Evolutionary conservation across 768 basidiomycete species (phyloP).

Genomic region (Hericium alpestre): DNA sequence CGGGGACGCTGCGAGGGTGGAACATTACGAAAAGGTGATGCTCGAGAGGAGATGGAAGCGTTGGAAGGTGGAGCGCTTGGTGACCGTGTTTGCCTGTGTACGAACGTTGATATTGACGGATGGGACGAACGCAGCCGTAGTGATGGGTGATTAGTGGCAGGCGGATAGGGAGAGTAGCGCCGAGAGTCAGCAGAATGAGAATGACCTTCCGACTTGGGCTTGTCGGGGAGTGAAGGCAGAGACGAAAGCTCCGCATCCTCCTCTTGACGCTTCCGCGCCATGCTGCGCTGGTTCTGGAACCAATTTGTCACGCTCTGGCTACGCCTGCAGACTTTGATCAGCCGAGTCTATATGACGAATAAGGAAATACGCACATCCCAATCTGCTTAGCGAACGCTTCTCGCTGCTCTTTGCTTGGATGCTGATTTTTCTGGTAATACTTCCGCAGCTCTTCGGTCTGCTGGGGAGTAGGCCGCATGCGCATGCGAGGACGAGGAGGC

Average conservation of each 20-base stretch:
- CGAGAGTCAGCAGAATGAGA: slow-evolving; percentile 11
- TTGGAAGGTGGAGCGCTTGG: slow-evolving; percentile 16
- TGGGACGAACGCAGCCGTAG: slow-evolving; percentile 31
- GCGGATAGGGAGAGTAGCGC: slow-evolving; percentile 21
- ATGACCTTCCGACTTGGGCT: slow-evolving; percentile 12
- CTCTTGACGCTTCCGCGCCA: slow-evolving; percentile 61
- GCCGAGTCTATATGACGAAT: slow-evolving; percentile 1
- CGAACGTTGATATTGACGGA: slow-evolving; percentile 24
- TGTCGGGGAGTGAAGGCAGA: slow-evolving; percentile 17
- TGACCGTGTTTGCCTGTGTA: slow-evolving; percentile 24
- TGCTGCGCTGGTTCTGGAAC: slow-evolving; percentile 81
- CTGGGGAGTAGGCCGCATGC: slow-evolving; percentile 50
- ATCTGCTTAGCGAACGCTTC: slow-evolving; percentile 56
- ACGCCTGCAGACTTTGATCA: slow-evolving; percentile 38
- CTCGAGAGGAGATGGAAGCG: slow-evolving; percentile 29
- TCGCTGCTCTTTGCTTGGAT: slow-evolving; percentile 59
- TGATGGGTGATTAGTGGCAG: slow-evolving; percentile 19
- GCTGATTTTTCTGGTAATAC: slow-evolving; percentile 51
- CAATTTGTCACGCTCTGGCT: slow-evolving; percentile 75
- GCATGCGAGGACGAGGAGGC: slow-evolving; percentile 45
- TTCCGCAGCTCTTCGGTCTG: slow-evolving; percentile 64
- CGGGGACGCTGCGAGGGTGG: slow-evolving; percentile 42
- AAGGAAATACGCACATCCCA: slow-evolving; percentile 52
- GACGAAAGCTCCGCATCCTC: slow-evolving; percentile 33
- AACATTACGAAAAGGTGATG: slow-evolving; percentile 33